Evolutionary conservation across 371 early-diverging fungal species (phyloP), one percentile per base, ranked within the genome.

Genomic region (Mucor circinelloides): DNA sequence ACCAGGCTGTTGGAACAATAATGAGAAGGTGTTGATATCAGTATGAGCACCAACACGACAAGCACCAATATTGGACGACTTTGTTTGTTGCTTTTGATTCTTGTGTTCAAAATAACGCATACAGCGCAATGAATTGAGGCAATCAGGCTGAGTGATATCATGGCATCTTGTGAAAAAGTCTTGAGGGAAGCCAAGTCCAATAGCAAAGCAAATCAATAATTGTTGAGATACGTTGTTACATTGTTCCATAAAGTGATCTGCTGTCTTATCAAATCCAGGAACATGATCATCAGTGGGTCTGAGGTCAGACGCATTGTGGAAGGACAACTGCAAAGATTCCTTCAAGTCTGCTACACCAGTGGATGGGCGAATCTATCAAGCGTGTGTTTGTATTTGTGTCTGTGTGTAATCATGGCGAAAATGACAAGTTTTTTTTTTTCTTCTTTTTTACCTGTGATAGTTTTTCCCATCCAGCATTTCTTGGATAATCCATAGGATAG

Each of bases 391-490:
- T 59, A 13, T 60, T 44, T 27, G 32, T 21, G 17, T 48, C 12
- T 48, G 10, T 40, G 27, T 30, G 46, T 19, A 31, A 58, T 34
- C 15, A 23, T 32, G 44, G 34, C 28, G 19, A 23, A 38, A 30
- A 32, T 7, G 19, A 44, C 25, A 44, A 40, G 58, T 40, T 21
- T 3, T n/a, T n/a, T n/a, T n/a, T 58, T 23, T 27, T 60, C 8
- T 28, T 28, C 6, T 21, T 17, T 34, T 56, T 34, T 61, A 71
- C 71, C 71, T 72, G 68, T 10, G 72, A 60, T 17, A 64, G 31
- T 25, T 72, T 72, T 38, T 72, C 72, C 72, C 72, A 72, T 13
- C 72, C 72, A 25, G 72, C 64, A 46, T 72, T 72, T 55, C 68
- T 50, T 13, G 63, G 60, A 27, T 63, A 34, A 52, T 72, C 72